Evolutionary conservation across 345 rosid genomes (phyloP), one percentile per base, ranked within the genome.

Genomic region (Citrus hindsii): DNA sequence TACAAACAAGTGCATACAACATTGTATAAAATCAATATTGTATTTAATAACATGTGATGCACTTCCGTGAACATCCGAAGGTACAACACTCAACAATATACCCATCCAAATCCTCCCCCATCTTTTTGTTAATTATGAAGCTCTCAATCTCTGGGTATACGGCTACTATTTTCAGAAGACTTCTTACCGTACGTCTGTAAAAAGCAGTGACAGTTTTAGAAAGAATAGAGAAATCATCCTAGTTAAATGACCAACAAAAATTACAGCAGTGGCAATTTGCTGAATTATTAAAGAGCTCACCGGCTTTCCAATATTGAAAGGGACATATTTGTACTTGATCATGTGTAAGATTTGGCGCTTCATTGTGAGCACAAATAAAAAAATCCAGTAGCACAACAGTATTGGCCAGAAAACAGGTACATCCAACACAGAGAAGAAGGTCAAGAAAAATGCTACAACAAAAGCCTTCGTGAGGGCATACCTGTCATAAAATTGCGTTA

Each of bases 351-450:
- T 86, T 53, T 87, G 91, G 40, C 92, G 92, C 82, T 87, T 90
- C 93, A 86, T 90, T 14, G 94, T 89, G n/a, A 93, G 92, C 63
- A 88, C 82, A 84, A 85, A 90, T 28, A 93, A 90, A 82, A 91
- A 88, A 64, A 93, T 73, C 95, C 95, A 93, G 85, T 91, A 91
- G 80, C 87, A 88, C 22, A 91, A 79, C 76, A 93, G 79, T 78
- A 90, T 93, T 1, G 98, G 97, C 98, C 98, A 93, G 84, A 93
- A 93, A 74, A 93, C 91, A 79, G 98, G 98, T 19, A 93, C 98
- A 53, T 93, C 97, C 77, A 93, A 86, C 68, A 90, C 80, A 12
- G 94, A 87, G 82, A 93, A 74, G 80, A 92, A 92, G 30, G 96
- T 92, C 92, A 93, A 84, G 12, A 83, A 67, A 79, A 90, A 90